Percentiles rank a stretch among this genome's conserved stretches.
Evolutionary conservation across 257 asterid genomes (phyloP).

Genomic region (Echium plantagineum): DNA sequence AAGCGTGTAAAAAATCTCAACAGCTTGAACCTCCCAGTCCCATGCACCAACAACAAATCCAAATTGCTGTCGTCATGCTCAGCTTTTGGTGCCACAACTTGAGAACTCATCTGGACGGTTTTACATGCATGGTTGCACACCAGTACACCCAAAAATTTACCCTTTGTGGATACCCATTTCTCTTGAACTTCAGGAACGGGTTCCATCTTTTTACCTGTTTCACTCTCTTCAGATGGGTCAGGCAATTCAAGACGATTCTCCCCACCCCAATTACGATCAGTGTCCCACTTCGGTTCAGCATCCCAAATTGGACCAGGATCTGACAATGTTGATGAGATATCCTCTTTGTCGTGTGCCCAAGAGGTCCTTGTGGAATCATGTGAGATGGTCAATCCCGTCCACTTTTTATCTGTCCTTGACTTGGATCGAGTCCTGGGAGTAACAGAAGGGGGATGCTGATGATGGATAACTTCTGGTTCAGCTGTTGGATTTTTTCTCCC

Average conservation of each 20-base stretch:
- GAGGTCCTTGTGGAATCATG: slow-evolving; percentile 58
- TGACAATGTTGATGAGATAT: slow-evolving; percentile 90
- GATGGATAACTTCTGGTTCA: slow-evolving; percentile 90
- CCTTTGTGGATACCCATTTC: slow-evolving; percentile 74
- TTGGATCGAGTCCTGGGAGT: slow-evolving; percentile 91
- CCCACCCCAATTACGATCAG: slow-evolving; percentile 51
- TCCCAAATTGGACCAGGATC: slow-evolving; percentile 99
- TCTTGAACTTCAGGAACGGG: slow-evolving; percentile 34
- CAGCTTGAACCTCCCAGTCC: slow-evolving; percentile 77
- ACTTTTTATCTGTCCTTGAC: slow-evolving; percentile 65
- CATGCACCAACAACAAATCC: slow-evolving; percentile 84
- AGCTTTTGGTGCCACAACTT: slow-evolving; percentile 95
- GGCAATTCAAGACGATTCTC: slow-evolving; percentile 73
- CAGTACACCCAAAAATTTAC: slow-evolving; percentile 67
- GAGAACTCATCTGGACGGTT: slow-evolving; percentile 69
- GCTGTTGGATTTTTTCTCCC: slow-evolving; percentile 58
- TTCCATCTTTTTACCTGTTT: slow-evolving; percentile 29
- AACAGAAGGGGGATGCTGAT: slow-evolving; percentile 58
- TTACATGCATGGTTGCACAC: slow-evolving; percentile 92
- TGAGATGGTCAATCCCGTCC: slow-evolving; percentile 45
- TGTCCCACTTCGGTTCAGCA: slow-evolving; percentile 94
- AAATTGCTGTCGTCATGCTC: slow-evolving; percentile 76
- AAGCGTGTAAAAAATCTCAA: slow-evolving; percentile 70
- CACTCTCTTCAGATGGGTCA: slow-evolving; percentile 46
- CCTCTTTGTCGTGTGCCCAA: slow-evolving; percentile 90